Conservation (phyloP, 2,329 filamentous ascomycete genomes). For the Mollisia scopiformis region DNA sequence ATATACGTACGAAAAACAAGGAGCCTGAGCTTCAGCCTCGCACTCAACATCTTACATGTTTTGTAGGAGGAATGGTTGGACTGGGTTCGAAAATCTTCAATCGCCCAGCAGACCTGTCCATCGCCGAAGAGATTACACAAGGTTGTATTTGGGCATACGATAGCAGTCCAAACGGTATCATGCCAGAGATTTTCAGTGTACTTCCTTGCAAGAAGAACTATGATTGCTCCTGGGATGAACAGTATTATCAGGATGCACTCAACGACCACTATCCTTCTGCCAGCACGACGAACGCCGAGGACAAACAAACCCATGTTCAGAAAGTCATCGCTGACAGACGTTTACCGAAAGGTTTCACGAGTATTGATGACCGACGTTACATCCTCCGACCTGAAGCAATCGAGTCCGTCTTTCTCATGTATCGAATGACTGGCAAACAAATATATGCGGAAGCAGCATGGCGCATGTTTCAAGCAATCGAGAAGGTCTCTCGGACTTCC, state of each 20-base stretch:
- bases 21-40: slow-evolving; percentile 44
- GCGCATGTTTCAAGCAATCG: slow-evolving; percentile 52
- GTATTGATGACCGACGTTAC: slow-evolving; percentile 42
- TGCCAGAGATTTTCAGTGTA: slow-evolving; percentile 58
- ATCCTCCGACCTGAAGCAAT: slow-evolving; percentile 67
- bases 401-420: slow-evolving; percentile 68
- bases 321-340: slow-evolving; percentile 19
- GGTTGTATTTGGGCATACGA: slow-evolving; percentile 67
- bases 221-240: slow-evolving; percentile 36
- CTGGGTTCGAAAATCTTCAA: slow-evolving; percentile 66
- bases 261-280: slow-evolving; percentile 46
- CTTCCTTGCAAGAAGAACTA: slow-evolving; percentile 28
- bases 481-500: slow-evolving; percentile 44
- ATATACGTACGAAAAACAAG: slow-evolving; percentile 45
- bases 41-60: slow-evolving; percentile 71
- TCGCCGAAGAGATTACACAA: slow-evolving; percentile 60
- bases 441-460: slow-evolving; percentile 47
- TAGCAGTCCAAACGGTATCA: slow-evolving; percentile 58
- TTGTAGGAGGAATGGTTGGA: slow-evolving; percentile 71
- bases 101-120: slow-evolving; percentile 54
- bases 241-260: slow-evolving; percentile 52
- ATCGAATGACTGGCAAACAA: slow-evolving; percentile 34
- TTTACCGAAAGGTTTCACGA: slow-evolving; percentile 27
- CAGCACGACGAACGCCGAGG: slow-evolving; percentile 48
- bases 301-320: slow-evolving; percentile 6